Percentiles rank a stretch among this genome's conserved stretches.
These are phyloP conservation scores for Aegilops longissima DNA, from an alignment of 176 grass and related monocot species.

Conservation along the genomic window DNA sequence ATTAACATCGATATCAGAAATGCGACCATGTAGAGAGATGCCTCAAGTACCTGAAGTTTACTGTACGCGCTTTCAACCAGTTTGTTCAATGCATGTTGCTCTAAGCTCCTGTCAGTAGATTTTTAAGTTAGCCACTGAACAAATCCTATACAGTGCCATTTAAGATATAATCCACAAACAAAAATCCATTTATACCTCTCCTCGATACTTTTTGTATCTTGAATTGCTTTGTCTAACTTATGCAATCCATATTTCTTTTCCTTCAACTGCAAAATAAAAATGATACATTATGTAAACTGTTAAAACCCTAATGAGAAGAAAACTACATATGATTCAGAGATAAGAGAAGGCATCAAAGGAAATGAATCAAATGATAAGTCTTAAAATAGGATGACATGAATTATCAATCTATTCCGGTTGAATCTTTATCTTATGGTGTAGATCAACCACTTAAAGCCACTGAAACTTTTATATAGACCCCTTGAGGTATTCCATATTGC, in stretches of 20 bases:
- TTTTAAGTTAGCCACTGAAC: slow-evolving; percentile 35
- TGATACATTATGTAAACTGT: not conserved
- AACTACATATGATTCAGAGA: not conserved
- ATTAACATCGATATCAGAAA: not conserved
- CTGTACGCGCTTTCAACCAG: slow-evolving; percentile 69
- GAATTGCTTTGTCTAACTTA: slow-evolving; percentile 68
- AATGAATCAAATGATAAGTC: not conserved
- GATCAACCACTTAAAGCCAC: not conserved
- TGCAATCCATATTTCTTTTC: slow-evolving; percentile 69
- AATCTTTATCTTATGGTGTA: not conserved
- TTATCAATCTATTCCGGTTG: not conserved
- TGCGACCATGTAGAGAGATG: slow-evolving; percentile 8
- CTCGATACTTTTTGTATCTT: slow-evolving; percentile 61
- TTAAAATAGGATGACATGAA: slow-evolving; percentile 1
- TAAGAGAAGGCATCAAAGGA: not conserved
- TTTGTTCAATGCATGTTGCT: slow-evolving; percentile 78
- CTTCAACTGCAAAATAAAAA: slow-evolving; percentile 44
- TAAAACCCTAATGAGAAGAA: not conserved
- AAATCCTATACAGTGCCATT: slow-evolving; percentile 7
- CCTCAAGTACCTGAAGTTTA: slow-evolving; percentile 62
- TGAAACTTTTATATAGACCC: not conserved
- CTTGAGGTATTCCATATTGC: too few species aligned
- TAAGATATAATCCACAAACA: slow-evolving; percentile 15
- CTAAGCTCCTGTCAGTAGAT: slow-evolving; percentile 53
- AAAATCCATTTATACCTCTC: slow-evolving; percentile 50